Conservation (phyloP, 805 yeast genomes). For the Kazachstania taianensis region DNA sequence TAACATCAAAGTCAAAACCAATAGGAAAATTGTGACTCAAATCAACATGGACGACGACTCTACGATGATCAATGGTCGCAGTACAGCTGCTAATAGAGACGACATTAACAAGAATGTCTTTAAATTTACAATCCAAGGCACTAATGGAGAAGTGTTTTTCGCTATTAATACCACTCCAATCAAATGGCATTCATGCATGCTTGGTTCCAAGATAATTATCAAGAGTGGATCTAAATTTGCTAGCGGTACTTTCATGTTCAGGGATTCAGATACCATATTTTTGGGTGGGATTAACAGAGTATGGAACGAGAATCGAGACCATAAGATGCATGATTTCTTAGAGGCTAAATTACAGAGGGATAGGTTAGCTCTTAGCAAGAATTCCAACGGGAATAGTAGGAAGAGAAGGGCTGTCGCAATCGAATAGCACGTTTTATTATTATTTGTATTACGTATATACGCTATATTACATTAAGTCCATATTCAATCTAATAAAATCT, state of each 20-base stretch:
- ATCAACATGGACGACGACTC: conserved; percentile 36
- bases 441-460: no score
- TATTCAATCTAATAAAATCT: conserved; percentile 32
- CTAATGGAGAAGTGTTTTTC: conserved; percentile 38
- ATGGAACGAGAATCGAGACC: conserved; percentile 31
- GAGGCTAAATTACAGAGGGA: conserved; percentile 20
- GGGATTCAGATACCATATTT: conserved; percentile 22
- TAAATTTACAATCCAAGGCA: conserved; percentile 51
- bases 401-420: conserved; percentile 12
- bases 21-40: conserved; percentile 34
- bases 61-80: conserved; percentile 1
- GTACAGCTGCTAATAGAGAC: conserved; percentile 1
- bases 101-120: conserved; percentile 23
- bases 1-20: conserved; percentile 3
- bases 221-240: conserved; percentile 37
- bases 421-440: neutral
- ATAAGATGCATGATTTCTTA: conserved; percentile 25
- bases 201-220: conserved; percentile 52
- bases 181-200: conserved; percentile 37
- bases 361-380: neutral
- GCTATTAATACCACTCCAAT: conserved; percentile 51
- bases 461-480: no score
- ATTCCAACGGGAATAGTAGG: conserved; percentile 4
- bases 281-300: conserved; percentile 32
- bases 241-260: conserved; percentile 36